Conservation (phyloP, 2,329 filamentous ascomycete genomes). For the Magnaporthiopsis rhizophila region DNA sequence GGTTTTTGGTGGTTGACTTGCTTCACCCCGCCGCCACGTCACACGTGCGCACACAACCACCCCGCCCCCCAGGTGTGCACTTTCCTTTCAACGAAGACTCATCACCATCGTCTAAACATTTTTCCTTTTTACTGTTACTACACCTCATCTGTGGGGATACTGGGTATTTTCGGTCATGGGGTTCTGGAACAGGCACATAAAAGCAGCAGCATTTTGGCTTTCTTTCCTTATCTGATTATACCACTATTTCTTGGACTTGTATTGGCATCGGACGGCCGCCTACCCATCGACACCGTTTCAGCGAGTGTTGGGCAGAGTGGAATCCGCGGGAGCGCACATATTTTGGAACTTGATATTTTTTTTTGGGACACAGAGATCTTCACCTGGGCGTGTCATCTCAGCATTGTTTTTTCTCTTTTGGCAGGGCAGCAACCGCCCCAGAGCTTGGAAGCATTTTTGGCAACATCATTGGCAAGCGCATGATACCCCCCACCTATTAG, state of each 20-base stretch:
- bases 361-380: not conserved
- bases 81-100: not conserved
- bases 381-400: not conserved
- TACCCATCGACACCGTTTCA: not conserved
- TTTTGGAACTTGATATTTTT: not conserved
- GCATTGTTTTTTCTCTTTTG: not conserved
- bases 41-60: not conserved
- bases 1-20: not conserved
- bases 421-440: not conserved
- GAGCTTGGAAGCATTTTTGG: not conserved
- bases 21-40: not conserved
- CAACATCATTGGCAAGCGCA: not conserved
- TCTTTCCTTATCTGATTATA: not conserved
- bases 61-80: not conserved
- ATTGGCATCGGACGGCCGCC: not conserved
- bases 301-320: too few relatives aligned
- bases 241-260: not conserved
- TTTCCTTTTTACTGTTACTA: not conserved
- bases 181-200: not conserved
- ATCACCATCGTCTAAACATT: not conserved
- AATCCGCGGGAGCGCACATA: not conserved
- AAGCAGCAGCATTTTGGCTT: not conserved
- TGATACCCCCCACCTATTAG: not conserved
- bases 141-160: not conserved
- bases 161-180: not conserved